These are phyloP conservation scores for Trichoderma sp. DNA, from an alignment of 2,329 filamentous ascomycete genomes.

Conservation along the genomic window DNA sequence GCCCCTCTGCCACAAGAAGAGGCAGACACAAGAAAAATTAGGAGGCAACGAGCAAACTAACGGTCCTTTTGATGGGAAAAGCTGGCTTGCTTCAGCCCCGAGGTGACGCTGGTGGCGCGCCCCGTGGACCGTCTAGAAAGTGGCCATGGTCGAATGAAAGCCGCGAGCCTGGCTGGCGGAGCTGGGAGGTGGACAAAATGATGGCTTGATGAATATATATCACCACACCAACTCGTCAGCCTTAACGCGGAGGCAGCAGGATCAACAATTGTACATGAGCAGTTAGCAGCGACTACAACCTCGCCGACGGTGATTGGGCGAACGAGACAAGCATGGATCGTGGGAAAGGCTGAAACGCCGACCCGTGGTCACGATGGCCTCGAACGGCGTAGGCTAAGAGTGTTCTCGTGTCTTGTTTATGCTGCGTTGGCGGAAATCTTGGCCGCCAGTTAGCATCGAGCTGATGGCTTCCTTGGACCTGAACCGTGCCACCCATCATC, in stretches of 20 bases:
- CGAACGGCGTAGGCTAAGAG: neutral
- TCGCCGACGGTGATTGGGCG: neutral
- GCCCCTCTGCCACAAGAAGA: neutral
- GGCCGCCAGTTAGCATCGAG: neutral
- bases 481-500: slow-evolving; percentile 15
- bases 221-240: slow-evolving; percentile 18
- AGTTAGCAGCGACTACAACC: neutral
- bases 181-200: neutral
- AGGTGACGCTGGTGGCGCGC: slow-evolving; percentile 14
- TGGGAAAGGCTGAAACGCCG: slow-evolving; percentile 1
- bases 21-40: neutral
- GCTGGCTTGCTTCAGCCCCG: neutral
- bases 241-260: slow-evolving; percentile 2
- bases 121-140: neutral
- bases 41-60: neutral
- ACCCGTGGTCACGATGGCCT: slow-evolving; percentile 11
- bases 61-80: neutral
- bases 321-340: neutral
- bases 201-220: neutral
- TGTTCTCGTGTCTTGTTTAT: neutral
- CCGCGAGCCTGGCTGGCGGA: neutral
- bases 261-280: neutral
- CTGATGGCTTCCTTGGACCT: neutral
- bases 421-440: neutral
- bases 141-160: neutral